These are phyloP conservation scores for Tulasnella sp. DNA, from an alignment of 768 basidiomycete species.

Conservation along the genomic window DNA sequence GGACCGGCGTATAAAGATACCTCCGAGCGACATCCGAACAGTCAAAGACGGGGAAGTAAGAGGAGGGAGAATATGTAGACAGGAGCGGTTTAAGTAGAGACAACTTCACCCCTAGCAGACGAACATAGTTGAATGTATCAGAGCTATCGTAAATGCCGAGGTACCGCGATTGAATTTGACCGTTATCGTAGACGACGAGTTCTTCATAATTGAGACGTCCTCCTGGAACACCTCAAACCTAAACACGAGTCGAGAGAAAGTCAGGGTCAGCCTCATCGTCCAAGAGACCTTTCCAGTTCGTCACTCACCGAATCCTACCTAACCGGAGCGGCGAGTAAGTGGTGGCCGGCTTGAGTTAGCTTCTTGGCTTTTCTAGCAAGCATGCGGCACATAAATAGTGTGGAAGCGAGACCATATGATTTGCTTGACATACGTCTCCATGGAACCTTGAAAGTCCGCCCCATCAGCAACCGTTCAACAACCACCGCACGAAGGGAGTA, in stretches of 20 bases:
- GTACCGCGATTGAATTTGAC: neutral
- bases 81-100: too few relatives aligned
- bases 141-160: neutral
- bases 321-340: neutral
- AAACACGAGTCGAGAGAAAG: neutral
- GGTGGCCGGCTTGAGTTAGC: neutral
- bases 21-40: neutral
- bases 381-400: slow-evolving; percentile 4
- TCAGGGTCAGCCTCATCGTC: too few relatives aligned
- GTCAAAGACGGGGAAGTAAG: neutral
- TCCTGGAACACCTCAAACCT: slow-evolving; percentile 1
- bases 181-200: slow-evolving; percentile 12
- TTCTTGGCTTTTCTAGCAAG: slow-evolving; percentile 6
- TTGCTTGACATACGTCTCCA: neutral
- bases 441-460: neutral
- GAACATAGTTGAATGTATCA: too few relatives aligned
- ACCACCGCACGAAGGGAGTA: neutral
- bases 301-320: neutral
- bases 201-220: neutral
- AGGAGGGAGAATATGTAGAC: neutral
- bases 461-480: too few relatives aligned
- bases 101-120: too few relatives aligned
- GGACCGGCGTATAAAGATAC: neutral
- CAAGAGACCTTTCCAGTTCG: too few relatives aligned
- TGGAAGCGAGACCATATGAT: neutral